A percentile compares a stretch with the other conserved stretches of the same genome.
phyloP scores from a whole-genome alignment of 129 eudicot genomes.

The Tagetes erecta region DNA sequence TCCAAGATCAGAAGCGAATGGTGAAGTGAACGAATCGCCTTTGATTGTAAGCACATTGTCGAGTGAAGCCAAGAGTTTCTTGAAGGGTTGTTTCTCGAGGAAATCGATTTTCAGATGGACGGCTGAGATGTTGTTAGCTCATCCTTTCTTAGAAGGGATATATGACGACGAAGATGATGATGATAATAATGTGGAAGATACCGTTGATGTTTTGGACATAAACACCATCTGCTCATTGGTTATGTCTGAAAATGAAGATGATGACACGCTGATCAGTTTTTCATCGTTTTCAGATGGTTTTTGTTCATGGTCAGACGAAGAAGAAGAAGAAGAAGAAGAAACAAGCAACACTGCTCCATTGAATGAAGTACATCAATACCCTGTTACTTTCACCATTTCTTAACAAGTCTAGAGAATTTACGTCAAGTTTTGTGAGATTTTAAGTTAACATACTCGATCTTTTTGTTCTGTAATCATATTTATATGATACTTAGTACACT shows the following conservation, averaged over 20 bases:
- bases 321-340: constrained; percentile 27
- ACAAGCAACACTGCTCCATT: constrained; percentile 14
- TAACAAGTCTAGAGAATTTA: constrained; percentile 35
- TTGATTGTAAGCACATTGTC: constrained; percentile 44
- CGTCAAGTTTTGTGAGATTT: not conserved
- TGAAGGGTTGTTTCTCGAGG: constrained; percentile 69
- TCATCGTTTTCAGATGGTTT: constrained; percentile 42
- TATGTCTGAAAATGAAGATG: constrained; percentile 42
- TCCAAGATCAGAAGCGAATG: constrained; percentile 24
- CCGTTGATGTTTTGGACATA: constrained; percentile 38
- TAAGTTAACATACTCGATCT: not conserved
- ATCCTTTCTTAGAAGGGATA: constrained; percentile 47
- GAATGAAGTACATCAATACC: constrained; percentile 38
- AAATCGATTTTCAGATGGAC: constrained; percentile 51
- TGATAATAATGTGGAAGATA: constrained; percentile 21
- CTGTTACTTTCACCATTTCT: constrained; percentile 41
- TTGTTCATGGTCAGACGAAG: constrained; percentile 41
- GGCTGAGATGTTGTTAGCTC: constrained; percentile 39
- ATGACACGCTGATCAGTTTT: constrained; percentile 28
- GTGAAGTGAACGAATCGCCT: constrained; percentile 47
- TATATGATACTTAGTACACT: constrained; percentile 12
- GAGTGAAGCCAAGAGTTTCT: constrained; percentile 52
- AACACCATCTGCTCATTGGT: constrained; percentile 31
- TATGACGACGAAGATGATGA: constrained; percentile 42
- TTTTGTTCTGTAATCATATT: constrained; percentile 27